Evolutionary conservation across 2,329 filamentous ascomycete genomes (phyloP).

Genomic region (Microcyclosporella mali): DNA sequence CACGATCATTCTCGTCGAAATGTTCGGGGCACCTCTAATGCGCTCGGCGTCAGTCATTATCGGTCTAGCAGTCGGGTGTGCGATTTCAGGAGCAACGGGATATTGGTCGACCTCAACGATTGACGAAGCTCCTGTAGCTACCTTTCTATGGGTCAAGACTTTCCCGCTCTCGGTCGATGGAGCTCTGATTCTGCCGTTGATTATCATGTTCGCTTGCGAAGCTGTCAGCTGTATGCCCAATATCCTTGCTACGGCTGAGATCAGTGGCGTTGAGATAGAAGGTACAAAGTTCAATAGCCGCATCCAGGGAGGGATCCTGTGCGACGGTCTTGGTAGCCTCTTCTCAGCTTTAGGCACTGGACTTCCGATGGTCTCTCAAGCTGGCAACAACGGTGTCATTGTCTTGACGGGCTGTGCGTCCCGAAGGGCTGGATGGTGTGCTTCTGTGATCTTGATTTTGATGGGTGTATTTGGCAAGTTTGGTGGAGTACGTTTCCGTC

Average conservation of each 20-base stretch:
- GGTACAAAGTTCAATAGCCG: conserved; percentile 8
- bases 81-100: conserved; percentile 7
- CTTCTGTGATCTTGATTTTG: conserved; percentile 6
- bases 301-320: conserved; percentile 10
- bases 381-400: conserved; percentile 11
- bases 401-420: conserved; percentile 9
- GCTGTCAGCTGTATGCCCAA: conserved; percentile 9
- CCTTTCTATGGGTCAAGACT: conserved; percentile 8
- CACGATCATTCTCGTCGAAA: conserved; percentile 7
- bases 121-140: conserved; percentile 5
- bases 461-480: conserved; percentile 9
- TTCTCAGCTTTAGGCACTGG: conserved; percentile 7
- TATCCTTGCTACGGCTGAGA: conserved; percentile 11
- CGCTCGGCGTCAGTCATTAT: conserved; percentile 5
- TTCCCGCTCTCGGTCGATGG: conserved; percentile 8
- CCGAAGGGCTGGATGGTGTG: conserved; percentile 7
- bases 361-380: conserved; percentile 9
- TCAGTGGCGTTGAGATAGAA: conserved; percentile 7
- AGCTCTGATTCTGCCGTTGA: conserved; percentile 4
- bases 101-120: conserved; percentile 7
- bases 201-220: conserved; percentile 10
- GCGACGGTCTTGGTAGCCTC: conserved; percentile 8
- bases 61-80: conserved; percentile 7
- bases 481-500: background rate
- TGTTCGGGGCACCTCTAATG: conserved; percentile 6